Conservation (phyloP, 2,329 filamentous ascomycete species). For the Esteya vermicola region DNA sequence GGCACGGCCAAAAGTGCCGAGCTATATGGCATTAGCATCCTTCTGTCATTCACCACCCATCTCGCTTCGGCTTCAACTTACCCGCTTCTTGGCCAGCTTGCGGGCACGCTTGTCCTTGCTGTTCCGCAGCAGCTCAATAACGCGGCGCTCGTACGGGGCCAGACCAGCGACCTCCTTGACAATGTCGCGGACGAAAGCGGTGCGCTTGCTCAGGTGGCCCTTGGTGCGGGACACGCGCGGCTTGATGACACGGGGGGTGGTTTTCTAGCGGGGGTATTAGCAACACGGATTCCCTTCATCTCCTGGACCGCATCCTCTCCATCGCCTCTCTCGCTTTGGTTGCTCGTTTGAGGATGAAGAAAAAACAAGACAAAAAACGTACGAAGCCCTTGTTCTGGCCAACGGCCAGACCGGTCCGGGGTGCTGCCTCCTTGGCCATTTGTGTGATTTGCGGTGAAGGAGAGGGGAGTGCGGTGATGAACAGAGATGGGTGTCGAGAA, state of each 20-base stretch:
- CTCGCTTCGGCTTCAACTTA: no score
- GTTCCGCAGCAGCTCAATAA: slow-evolving; percentile 98
- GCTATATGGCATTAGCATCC: slow-evolving; percentile 32
- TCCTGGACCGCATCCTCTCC: no score
- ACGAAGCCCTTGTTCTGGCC: slow-evolving; percentile 39
- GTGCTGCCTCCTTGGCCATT: slow-evolving; percentile 47
- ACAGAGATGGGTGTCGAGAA: slow-evolving; percentile 7
- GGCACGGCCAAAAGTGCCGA: slow-evolving; percentile 96
- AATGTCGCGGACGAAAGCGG: slow-evolving; percentile 90
- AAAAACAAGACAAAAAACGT: slow-evolving; percentile 10
- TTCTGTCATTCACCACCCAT: no score
- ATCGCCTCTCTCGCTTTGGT: no score
- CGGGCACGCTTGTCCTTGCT: slow-evolving; percentile 97
- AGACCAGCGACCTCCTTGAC: slow-evolving; percentile 97
- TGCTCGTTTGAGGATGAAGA: slow-evolving; percentile 20
- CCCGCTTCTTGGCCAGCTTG: slow-evolving; percentile 98
- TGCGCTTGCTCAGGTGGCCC: slow-evolving; percentile 93
- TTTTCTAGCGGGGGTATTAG: slow-evolving; percentile 63
- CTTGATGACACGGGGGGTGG: slow-evolving; percentile 65
- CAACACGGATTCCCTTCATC: no score
- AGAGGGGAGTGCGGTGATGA: neutral
- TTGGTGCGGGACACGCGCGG: slow-evolving; percentile 73
- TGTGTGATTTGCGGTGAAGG: slow-evolving; percentile 15
- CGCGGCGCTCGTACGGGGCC: slow-evolving; percentile 92
- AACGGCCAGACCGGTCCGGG: slow-evolving; percentile 43